These are phyloP conservation scores for Annulohypoxylon bovei DNA, from an alignment of 495 filamentous ascomycete species.

Conservation along the genomic window DNA sequence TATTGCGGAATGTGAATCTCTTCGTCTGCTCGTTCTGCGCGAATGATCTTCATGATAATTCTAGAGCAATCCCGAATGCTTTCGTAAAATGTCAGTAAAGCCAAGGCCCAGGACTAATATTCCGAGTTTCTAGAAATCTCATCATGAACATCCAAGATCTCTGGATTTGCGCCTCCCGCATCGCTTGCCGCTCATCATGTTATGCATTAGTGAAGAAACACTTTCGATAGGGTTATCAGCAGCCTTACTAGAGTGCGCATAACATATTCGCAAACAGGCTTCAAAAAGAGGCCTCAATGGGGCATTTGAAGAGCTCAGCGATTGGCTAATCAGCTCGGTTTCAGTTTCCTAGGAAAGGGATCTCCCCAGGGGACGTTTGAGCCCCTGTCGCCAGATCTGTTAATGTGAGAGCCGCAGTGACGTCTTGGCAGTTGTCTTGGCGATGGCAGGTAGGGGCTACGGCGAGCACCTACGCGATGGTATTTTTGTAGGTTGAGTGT, in stretches of 20 bases:
- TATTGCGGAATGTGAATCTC: not conserved
- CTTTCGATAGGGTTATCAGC: not conserved
- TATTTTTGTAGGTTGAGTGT: not conserved
- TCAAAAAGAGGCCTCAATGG: constrained; percentile 3
- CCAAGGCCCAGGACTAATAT: not conserved
- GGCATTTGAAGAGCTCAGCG: not conserved
- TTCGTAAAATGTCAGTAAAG: not conserved
- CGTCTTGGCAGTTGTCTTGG: constrained; percentile 30
- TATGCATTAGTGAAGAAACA: not conserved
- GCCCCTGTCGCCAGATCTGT: constrained; percentile 21
- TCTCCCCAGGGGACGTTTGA: constrained; percentile 37
- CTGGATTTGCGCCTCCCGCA: constrained; percentile 8
- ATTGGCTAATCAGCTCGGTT: constrained; percentile 30
- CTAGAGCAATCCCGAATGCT: not conserved
- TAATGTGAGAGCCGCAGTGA: constrained; percentile 6
- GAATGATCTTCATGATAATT: not conserved
- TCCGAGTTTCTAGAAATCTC: constrained; percentile 17
- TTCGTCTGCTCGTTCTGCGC: not conserved
- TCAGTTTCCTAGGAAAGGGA: constrained; percentile 24
- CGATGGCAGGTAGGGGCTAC: constrained; percentile 3
- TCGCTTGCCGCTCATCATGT: constrained; percentile 20
- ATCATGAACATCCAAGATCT: constrained; percentile 5
- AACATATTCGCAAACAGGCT: constrained; percentile 5
- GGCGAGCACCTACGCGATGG: not conserved
- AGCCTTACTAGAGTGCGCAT: not conserved